Evolutionary conservation across 257 asterid genomes (phyloP), one percentile per base, ranked within the genome.

Genomic region (Solanum pennellii): DNA sequence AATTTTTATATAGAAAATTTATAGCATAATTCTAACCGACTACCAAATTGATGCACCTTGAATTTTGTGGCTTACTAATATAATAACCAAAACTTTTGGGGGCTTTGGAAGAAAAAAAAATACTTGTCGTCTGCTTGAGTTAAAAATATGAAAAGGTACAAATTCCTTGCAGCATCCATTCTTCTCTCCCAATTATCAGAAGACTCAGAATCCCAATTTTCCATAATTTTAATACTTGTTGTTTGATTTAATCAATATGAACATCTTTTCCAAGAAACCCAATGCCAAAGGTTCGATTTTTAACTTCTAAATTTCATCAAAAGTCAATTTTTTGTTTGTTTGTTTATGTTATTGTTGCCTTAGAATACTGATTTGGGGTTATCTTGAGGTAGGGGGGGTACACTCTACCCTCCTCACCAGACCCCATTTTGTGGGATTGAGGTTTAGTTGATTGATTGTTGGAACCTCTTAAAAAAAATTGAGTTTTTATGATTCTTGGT

Each of bases 211-310:
- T 77, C 62, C 60, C 83, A 42, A 76, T n/a, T 42, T 52, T 1
- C 62, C 62, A 16, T 52, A 6, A 16, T 52, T 23, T 52, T 52
- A 52, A 52, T 52, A 52, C 16, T 0, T 2, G 11, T 52, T n/a
- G 83, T 77, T 77, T 4, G 62, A 37, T 10, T 44, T 39, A 77
- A 77, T 86, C 39, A 25, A 45, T 12, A 95, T 95, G 96, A 95
- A 92, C 88, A 87, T 95, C 90, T 95, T 95, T 93, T 90, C 98
- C 87, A 95, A 92, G 87, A 95, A 95, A 87, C 98, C 98, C 72
- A 93, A 96, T 76, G 93, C 98, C 90, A 94, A 94, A 95, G 98
- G 98, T 95, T 89, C 5, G 47, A 59, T 5, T 65, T 83, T 25
- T 84, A 87, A 47, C 12, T 68, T 56, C 2, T 35, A 39, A 0